Conservation (phyloP, 1,284 basidiomycete species). For the Tilletia setariae region DNA sequence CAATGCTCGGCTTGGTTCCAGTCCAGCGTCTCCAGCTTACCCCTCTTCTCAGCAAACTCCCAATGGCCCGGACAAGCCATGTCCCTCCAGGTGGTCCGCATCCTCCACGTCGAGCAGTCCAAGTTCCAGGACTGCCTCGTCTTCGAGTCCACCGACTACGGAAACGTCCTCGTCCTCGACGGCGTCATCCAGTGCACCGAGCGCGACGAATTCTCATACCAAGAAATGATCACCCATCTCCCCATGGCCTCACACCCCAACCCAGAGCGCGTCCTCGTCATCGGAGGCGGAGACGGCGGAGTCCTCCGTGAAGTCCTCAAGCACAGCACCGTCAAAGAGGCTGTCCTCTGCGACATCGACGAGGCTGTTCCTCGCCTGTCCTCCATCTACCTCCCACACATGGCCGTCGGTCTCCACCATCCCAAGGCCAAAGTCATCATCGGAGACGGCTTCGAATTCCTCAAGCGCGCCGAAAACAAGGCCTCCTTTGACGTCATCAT, state of each 20-base stretch:
- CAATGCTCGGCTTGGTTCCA: background rate
- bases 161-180: constrained; percentile 93
- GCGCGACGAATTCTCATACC: constrained; percentile 98
- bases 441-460: constrained; percentile 96
- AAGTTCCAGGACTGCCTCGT: constrained; percentile 91
- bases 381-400: constrained; percentile 86
- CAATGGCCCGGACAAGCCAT: constrained; percentile 79
- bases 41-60: constrained; percentile 63
- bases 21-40: background rate
- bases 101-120: constrained; percentile 89
- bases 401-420: constrained; percentile 80
- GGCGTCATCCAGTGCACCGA: constrained; percentile 96
- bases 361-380: constrained; percentile 96
- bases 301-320: constrained; percentile 97
- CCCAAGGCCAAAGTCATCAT: constrained; percentile 83
- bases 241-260: constrained; percentile 93
- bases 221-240: constrained; percentile 98
- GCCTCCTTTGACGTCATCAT: constrained; percentile 87
- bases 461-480: constrained; percentile 78
- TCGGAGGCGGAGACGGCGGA: constrained; percentile 73
- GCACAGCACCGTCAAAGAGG: constrained; percentile 84
- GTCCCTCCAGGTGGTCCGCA: constrained; percentile 71
- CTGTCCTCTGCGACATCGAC: constrained; percentile 96
- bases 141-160: constrained; percentile 82
- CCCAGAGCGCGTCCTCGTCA: constrained; percentile 91